Conservation (phyloP, 306 rosid genomes). For the Quercus dentata region DNA sequence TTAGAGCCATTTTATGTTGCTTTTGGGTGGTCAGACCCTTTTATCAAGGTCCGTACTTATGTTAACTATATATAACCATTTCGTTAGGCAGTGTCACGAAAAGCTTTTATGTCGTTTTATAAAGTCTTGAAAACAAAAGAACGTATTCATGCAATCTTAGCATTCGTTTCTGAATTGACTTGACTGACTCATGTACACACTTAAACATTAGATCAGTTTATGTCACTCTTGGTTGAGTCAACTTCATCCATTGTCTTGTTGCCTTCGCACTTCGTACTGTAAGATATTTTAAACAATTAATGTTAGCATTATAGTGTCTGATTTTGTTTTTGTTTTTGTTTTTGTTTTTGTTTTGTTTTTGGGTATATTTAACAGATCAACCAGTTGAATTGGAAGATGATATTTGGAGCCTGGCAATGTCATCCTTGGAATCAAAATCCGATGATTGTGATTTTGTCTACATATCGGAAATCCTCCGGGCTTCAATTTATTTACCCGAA, state of each 20-base stretch:
- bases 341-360: neutral
- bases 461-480: slow-evolving; percentile 65
- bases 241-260: neutral
- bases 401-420: slow-evolving; percentile 47
- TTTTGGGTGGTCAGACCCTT: too few species aligned
- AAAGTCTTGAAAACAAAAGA: too few species aligned
- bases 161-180: too few species aligned
- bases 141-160: too few species aligned
- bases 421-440: slow-evolving; percentile 36
- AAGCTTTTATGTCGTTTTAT: too few species aligned
- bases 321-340: neutral
- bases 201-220: neutral
- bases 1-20: too few species aligned
- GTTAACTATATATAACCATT: too few species aligned
- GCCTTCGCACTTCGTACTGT: neutral
- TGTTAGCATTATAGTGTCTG: neutral
- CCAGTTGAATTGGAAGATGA: slow-evolving; percentile 64
- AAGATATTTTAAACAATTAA: neutral
- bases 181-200: neutral
- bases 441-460: slow-evolving; percentile 61
- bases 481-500: slow-evolving; percentile 53
- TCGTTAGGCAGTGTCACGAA: too few species aligned
- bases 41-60: too few species aligned
- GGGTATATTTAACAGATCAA: slow-evolving; percentile 44
- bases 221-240: neutral